phyloP scores from a whole-genome alignment of 306 rosid genomes.

The Astragalus glycyphyllos region DNA sequence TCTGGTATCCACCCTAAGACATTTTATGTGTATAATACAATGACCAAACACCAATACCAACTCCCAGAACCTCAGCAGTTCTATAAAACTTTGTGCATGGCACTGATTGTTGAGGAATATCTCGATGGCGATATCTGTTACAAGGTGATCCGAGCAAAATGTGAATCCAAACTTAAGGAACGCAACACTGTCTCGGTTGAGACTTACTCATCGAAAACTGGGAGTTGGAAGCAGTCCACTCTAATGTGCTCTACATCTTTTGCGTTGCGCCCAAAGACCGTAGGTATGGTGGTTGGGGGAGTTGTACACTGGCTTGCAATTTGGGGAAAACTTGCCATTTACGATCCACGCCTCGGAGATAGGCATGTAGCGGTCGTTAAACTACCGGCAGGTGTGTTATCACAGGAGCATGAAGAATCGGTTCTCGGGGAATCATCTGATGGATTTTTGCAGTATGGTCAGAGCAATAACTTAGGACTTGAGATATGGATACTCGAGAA shows the following conservation, averaged over 20 bases:
- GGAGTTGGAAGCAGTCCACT: conserved; percentile 74
- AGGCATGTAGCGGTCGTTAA: conserved; percentile 56
- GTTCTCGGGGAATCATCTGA: conserved; percentile 76
- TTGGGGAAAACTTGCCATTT: conserved; percentile 70
- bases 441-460: conserved; percentile 79
- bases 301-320: conserved; percentile 76
- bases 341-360: conserved; percentile 70
- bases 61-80: conserved; percentile 75
- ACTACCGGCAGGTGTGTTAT: conserved; percentile 60
- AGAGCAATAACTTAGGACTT: conserved; percentile 68
- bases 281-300: conserved; percentile 67
- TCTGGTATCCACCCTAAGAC: conserved; percentile 74
- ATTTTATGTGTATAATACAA: conserved; percentile 62
- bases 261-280: conserved; percentile 67
- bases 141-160: conserved; percentile 76
- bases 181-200: conserved; percentile 72
- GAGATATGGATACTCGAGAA: conserved; percentile 77
- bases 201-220: conserved; percentile 75
- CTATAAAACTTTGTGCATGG: conserved; percentile 68
- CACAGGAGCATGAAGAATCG: conserved; percentile 67
- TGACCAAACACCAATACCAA: conserved; percentile 52
- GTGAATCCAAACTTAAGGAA: conserved; percentile 62
- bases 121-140: conserved; percentile 47
- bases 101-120: conserved; percentile 61
- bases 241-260: conserved; percentile 64